Conservation (phyloP, 2,329 filamentous ascomycete species). For the Paecilomyces variotii region DNA sequence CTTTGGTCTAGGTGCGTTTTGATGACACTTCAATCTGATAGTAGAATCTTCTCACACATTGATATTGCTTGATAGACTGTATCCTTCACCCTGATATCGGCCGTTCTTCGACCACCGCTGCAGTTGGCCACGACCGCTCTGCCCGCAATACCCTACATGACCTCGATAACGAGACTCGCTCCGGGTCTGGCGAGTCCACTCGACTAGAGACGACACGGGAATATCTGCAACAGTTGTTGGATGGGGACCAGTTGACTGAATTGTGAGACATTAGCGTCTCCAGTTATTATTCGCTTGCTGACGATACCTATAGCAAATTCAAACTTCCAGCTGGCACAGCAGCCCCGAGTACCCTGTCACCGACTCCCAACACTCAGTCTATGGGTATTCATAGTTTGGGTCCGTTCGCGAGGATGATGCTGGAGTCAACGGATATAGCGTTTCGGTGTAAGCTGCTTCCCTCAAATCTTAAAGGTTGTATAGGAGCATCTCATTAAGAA, state of each 20-base stretch:
- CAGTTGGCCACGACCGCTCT: slow-evolving; percentile 41
- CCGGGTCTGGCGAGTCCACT: slow-evolving; percentile 49
- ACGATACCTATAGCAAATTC: slow-evolving; percentile 31
- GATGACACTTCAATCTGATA: slow-evolving; percentile 3
- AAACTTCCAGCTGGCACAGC: slow-evolving; percentile 26
- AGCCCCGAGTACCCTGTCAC: slow-evolving; percentile 9
- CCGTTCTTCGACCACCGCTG: slow-evolving; percentile 31
- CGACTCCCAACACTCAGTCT: slow-evolving; percentile 12
- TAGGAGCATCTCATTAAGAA: slow-evolving; percentile 9
- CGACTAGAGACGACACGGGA: slow-evolving; percentile 63
- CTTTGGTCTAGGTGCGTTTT: slow-evolving; percentile 35
- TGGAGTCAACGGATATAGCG: slow-evolving; percentile 39
- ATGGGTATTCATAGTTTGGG: slow-evolving; percentile 34
- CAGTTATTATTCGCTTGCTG: neutral
- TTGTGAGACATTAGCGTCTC: slow-evolving; percentile 24
- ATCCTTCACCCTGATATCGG: slow-evolving; percentile 36
- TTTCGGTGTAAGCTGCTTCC: slow-evolving; percentile 31
- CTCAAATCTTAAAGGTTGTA: neutral
- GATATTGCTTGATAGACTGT: slow-evolving; percentile 23
- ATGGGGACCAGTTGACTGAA: slow-evolving; percentile 52
- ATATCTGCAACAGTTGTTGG: slow-evolving; percentile 67
- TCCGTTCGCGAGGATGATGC: slow-evolving; percentile 48
- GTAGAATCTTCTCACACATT: slow-evolving; percentile 13
- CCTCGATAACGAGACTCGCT: slow-evolving; percentile 62
- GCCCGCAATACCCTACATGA: slow-evolving; percentile 52